A percentile compares a stretch with the other conserved stretches of the same genome.
Conservation (phyloP, 176 grass and related monocot species). For the Triticum monococcum region DNA sequence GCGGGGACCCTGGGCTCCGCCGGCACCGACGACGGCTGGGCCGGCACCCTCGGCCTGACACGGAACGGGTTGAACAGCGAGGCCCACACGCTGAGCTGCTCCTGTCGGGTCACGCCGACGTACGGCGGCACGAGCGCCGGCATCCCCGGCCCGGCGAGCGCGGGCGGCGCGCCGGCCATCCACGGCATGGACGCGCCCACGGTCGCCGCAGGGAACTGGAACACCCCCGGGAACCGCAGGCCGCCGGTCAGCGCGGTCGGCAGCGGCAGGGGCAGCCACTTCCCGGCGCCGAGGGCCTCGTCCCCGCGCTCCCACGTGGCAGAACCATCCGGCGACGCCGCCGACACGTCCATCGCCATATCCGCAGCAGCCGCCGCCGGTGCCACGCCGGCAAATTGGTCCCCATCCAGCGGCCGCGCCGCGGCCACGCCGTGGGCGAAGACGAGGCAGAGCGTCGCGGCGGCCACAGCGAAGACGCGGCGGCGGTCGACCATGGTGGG, state of each 20-base stretch:
- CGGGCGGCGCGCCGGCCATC: slow-evolving; percentile 17
- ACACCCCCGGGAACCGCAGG: slow-evolving; percentile 31
- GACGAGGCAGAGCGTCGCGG: slow-evolving; percentile 16
- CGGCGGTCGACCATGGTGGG: neutral
- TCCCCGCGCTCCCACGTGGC: neutral
- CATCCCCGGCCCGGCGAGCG: neutral
- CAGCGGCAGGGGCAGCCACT: slow-evolving; percentile 45
- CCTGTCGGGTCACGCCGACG: slow-evolving; percentile 46
- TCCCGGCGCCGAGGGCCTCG: neutral
- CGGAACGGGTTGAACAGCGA: slow-evolving; percentile 56
- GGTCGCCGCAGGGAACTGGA: neutral
- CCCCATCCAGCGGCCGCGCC: neutral
- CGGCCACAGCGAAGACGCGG: neutral
- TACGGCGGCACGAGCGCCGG: slow-evolving; percentile 40
- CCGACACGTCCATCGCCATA: neutral
- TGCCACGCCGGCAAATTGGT: neutral
- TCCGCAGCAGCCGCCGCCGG: neutral
- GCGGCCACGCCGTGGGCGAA: neutral
- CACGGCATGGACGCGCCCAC: slow-evolving; percentile 28
- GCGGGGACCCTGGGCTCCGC: neutral
- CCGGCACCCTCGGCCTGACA: slow-evolving; percentile 30
- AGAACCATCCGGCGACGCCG: slow-evolving; percentile 21
- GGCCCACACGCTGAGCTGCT: slow-evolving; percentile 53
- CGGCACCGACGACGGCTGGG: neutral
- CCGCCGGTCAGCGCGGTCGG: slow-evolving; percentile 17